Percentiles rank a stretch among this genome's conserved stretches.
Evolutionary conservation across 2,329 filamentous ascomycete species (phyloP).

Genomic region (Cyanodermella asteris): DNA sequence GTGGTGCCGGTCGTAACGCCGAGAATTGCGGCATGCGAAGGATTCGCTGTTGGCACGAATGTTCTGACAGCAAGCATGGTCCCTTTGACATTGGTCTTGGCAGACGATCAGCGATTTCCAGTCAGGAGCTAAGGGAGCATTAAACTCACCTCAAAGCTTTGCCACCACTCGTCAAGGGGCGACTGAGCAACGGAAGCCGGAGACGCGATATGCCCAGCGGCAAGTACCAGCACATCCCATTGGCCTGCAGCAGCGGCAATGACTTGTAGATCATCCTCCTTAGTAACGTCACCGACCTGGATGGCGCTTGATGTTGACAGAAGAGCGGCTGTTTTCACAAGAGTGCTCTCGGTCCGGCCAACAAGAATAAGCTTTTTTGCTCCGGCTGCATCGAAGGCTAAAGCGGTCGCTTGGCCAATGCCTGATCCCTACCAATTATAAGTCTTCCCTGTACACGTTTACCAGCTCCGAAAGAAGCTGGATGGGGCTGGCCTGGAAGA

Average conservation of each 20-base stretch:
- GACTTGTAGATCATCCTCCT: constrained; percentile 1
- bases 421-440: constrained; percentile 8
- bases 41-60: constrained; percentile 8
- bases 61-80: constrained; percentile 6
- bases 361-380: constrained; percentile 19
- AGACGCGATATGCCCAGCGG: constrained; percentile 8
- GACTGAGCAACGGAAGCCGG: constrained; percentile 3
- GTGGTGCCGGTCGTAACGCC: constrained; percentile 7
- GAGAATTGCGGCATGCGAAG: constrained; percentile 7
- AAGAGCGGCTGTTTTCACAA: constrained; percentile 12
- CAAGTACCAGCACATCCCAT: constrained; percentile 10
- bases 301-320: too few species aligned
- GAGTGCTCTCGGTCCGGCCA: constrained; percentile 14
- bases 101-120: constrained; percentile 1
- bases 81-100: constrained; percentile 11
- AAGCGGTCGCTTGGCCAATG: constrained; percentile 11
- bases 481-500: too few species aligned
- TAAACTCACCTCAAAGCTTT: constrained; percentile 9
- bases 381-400: constrained; percentile 17
- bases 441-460: too few species aligned
- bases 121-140: neutral
- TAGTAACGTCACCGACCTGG: constrained; percentile 8
- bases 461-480: too few species aligned
- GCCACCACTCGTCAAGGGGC: constrained; percentile 9
- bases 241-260: constrained; percentile 2